phyloP scores from a whole-genome alignment of 2,329 filamentous ascomycete genomes.

The Neopestalotiopsis rosae region DNA sequence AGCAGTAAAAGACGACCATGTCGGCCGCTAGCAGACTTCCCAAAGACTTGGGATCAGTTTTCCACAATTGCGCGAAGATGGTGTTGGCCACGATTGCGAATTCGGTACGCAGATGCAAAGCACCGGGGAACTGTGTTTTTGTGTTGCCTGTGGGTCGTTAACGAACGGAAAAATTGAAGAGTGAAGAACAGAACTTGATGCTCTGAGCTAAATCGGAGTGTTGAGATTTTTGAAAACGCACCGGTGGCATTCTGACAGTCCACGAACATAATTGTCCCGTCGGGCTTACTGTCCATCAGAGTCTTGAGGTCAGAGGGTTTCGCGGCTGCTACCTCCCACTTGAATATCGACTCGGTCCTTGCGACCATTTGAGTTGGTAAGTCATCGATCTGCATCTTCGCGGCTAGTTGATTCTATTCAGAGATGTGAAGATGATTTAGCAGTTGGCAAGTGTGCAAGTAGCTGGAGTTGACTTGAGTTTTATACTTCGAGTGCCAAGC shows the following conservation, averaged over 20 bases:
- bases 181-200: no score
- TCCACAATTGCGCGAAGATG: not conserved
- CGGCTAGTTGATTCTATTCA: not conserved
- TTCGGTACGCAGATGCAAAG: not conserved
- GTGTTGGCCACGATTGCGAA: not conserved
- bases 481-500: no score
- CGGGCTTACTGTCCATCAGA: not conserved
- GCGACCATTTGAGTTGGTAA: not conserved
- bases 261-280: no score
- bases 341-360: not conserved
- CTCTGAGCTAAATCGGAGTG: no score
- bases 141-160: no score
- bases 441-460: no score
- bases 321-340: not conserved
- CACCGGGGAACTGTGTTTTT: no score
- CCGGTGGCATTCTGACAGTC: no score
- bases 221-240: no score
- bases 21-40: not conserved
- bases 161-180: no score
- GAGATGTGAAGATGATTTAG: no score
- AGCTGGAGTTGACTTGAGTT: not conserved
- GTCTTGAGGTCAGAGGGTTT: not conserved
- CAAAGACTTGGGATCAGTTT: not conserved
- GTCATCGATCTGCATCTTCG: not conserved
- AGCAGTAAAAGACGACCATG: constrained; percentile 1